These are phyloP conservation scores for Achaetomiella virescens DNA, from an alignment of 495 filamentous ascomycete species.

Conservation along the genomic window DNA sequence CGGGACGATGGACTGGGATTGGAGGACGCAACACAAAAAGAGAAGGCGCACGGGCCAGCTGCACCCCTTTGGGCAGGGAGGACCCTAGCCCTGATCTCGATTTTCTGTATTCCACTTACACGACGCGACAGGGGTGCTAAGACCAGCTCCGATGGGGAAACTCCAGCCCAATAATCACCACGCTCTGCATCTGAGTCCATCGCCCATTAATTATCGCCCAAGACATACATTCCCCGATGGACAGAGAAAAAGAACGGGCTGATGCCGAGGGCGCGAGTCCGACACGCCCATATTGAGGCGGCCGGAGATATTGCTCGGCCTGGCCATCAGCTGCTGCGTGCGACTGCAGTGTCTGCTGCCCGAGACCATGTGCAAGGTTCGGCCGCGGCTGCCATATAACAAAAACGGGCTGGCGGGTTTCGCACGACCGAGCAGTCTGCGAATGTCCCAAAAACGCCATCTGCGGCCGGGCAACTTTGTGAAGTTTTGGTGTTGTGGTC, in stretches of 20 bases:
- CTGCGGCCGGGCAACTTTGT: not conserved
- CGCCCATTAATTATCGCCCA: not conserved
- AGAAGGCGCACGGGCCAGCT: not conserved
- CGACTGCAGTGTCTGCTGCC: not conserved
- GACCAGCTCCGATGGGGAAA: conserved; percentile 29
- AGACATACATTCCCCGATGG: conserved; percentile 3
- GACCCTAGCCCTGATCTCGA: not conserved
- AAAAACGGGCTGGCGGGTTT: not conserved
- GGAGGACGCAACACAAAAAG: conserved; percentile 8
- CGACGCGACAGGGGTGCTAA: not conserved
- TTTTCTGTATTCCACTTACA: conserved; percentile 16
- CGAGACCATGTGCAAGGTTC: not conserved
- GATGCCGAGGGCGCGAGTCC: conserved; percentile 13
- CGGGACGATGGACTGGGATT: not conserved
- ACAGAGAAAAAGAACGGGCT: not conserved
- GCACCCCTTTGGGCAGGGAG: not conserved
- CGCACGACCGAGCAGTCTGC: too few relatives aligned
- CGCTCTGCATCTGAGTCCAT: not conserved
- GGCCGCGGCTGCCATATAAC: conserved; percentile 13
- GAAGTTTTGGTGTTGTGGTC: not conserved
- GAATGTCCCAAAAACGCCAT: not conserved
- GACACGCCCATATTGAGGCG: conserved; percentile 18
- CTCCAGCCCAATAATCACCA: conserved; percentile 17
- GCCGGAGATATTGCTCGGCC: conserved; percentile 24
- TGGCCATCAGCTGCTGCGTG: not conserved